These are phyloP conservation scores for Tubosaeta brunneosetosa DNA, from an alignment of 768 basidiomycete genomes.

Conservation along the genomic window DNA sequence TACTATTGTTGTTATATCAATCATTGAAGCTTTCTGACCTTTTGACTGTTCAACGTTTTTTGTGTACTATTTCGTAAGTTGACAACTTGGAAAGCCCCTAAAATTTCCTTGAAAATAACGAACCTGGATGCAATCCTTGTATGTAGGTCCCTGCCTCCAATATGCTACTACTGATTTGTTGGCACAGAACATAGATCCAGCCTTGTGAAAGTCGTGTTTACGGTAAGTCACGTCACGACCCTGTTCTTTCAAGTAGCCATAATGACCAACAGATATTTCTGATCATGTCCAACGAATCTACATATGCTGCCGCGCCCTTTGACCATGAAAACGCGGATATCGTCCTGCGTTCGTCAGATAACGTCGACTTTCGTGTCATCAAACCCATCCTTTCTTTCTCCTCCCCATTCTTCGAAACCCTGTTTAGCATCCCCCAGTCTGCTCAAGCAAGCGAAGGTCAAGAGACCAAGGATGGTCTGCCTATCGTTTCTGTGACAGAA, in stretches of 20 bases:
- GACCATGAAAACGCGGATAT: slow-evolving; percentile 20
- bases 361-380: slow-evolving; percentile 30
- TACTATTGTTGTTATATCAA: too few species aligned
- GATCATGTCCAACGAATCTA: not conserved
- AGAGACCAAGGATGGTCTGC: slow-evolving; percentile 15
- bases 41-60: too few species aligned
- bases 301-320: slow-evolving; percentile 18
- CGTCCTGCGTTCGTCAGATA: slow-evolving; percentile 25
- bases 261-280: not conserved
- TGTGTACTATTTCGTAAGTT: too few species aligned
- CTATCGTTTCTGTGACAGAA: slow-evolving; percentile 20
- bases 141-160: too few species aligned
- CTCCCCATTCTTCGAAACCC: slow-evolving; percentile 31
- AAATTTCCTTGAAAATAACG: too few species aligned
- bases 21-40: too few species aligned
- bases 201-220: not conserved
- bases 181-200: too few species aligned
- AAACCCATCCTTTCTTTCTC: slow-evolving; percentile 32
- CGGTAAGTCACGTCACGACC: not conserved
- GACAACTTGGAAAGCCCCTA: too few species aligned
- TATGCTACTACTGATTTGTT: too few species aligned
- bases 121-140: too few species aligned
- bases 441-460: not conserved
- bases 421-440: slow-evolving; percentile 32
- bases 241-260: not conserved